Percentiles rank a stretch among this genome's conserved stretches.
Evolutionary conservation across 306 rosid species (phyloP).

Genomic region (Prunus davidiana): DNA sequence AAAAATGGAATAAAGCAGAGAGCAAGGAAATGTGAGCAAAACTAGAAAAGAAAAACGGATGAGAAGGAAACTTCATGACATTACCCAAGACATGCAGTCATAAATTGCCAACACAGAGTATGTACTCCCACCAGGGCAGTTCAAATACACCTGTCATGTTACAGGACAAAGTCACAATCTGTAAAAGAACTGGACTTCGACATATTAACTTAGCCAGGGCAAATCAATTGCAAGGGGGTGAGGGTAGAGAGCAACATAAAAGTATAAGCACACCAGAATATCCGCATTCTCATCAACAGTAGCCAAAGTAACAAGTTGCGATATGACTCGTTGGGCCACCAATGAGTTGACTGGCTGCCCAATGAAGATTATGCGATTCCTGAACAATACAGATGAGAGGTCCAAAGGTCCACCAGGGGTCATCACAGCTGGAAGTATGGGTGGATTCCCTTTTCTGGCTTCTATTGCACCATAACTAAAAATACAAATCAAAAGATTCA

Average conservation of each 20-base stretch:
- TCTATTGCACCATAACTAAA: conserved; percentile 64
- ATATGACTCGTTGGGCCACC: conserved; percentile 95
- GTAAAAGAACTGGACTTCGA: background rate
- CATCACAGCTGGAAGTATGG: conserved; percentile 84
- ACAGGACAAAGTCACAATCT: conserved; percentile 11
- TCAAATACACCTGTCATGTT: conserved; percentile 68
- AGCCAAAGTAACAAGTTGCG: conserved; percentile 94
- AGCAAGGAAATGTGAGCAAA: background rate
- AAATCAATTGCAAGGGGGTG: conserved; percentile 2
- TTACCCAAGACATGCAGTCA: conserved; percentile 99
- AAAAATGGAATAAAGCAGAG: background rate
- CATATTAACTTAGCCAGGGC: conserved; percentile 5
- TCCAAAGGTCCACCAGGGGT: conserved; percentile 93
- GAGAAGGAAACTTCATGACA: conserved; percentile 4
- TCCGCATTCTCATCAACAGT: conserved; percentile 74
- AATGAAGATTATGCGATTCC: conserved; percentile 89
- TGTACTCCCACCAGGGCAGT: conserved; percentile 96
- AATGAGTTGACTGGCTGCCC: conserved; percentile 81
- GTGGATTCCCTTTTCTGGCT: conserved; percentile 76
- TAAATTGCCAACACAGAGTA: conserved; percentile 90
- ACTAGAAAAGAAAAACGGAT: background rate
- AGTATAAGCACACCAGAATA: conserved; percentile 60
- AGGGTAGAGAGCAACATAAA: conserved; percentile 10
- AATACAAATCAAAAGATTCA: conserved; percentile 19
- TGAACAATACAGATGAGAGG: conserved; percentile 77